Evolutionary conservation across 192 early-diverging fungal species (phyloP), one percentile per base, ranked within the genome.

Genomic region (Endogone sp.): DNA sequence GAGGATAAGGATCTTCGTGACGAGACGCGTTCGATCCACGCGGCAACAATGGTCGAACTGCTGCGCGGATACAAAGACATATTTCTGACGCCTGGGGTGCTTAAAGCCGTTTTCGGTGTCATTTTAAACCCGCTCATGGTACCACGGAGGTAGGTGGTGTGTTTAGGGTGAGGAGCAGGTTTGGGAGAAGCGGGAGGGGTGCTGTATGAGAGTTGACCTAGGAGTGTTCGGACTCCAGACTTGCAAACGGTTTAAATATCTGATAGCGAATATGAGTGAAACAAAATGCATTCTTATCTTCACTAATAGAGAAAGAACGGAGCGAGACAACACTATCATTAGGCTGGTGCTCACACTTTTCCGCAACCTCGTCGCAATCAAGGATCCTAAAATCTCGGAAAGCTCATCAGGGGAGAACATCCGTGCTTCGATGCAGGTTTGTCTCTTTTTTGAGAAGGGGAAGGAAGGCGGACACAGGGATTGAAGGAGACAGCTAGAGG

Each of bases 301-400:
- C n/a, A 24, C 64, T 20, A 56, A 56, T 58, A 86, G 88, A 66
- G 79, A 89, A 26, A 71, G 90, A 23, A 79, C 82, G 3, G 76
- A 76, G 24, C 75, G 85, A 61, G 90, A 92, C 65, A 73, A 84
- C 24, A 82, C 78, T 0, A 73, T 84, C 24, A 88, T 92, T 58
- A 81, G 88, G n/a, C 70, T 92, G 3, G 85, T 90, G 31, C 69
- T 96, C 27, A 86, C 88, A 16, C 77, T 95, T 11, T 87, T 93
- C 64, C 83, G 93, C 27, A 96, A 96, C 71, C 71, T 95, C 49
- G 82, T 93, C 20, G 90, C 91, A 10, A 94, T 95, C 30, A 85
- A 84, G 13, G 95, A 96, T 69, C 71, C 85, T 3, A 82, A 88
- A 56, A 76, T 81, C 2, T 83, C 88, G 11, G 72, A 84, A 23